These are phyloP conservation scores for Bretschneidera sinensis DNA, from an alignment of 345 rosid species.

Conservation along the genomic window DNA sequence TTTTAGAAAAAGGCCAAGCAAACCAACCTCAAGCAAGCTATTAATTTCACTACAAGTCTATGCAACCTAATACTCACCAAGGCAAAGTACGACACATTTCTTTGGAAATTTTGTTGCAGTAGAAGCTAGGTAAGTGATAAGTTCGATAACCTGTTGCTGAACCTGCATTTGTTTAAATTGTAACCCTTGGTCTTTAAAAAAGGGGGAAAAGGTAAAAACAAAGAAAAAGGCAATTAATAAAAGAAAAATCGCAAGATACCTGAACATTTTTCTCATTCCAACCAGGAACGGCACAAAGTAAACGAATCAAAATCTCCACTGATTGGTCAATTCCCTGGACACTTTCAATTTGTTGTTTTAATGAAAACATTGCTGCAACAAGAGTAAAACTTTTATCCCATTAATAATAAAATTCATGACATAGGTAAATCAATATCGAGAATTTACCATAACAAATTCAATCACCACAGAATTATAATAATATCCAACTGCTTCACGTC, in stretches of 20 bases:
- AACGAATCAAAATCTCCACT: constrained; percentile 81
- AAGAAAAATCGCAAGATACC: constrained; percentile 39
- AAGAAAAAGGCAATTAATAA: background rate
- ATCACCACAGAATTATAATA: too few relatives aligned
- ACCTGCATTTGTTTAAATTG: constrained; percentile 58
- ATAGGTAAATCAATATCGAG: too few relatives aligned
- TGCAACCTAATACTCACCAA: constrained; percentile 55
- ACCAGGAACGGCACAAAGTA: constrained; percentile 91
- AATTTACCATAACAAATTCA: too few relatives aligned
- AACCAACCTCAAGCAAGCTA: constrained; percentile 8
- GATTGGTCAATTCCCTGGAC: constrained; percentile 62
- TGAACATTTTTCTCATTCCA: constrained; percentile 99
- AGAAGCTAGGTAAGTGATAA: constrained; percentile 64
- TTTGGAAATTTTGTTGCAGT: constrained; percentile 77
- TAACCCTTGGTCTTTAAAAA: background rate
- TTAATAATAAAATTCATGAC: too few relatives aligned
- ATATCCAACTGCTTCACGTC: too few relatives aligned
- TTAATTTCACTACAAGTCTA: constrained; percentile 10
- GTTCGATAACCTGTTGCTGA: constrained; percentile 95
- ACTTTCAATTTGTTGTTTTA: constrained; percentile 72
- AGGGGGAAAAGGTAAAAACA: background rate
- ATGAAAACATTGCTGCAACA: constrained; percentile 72
- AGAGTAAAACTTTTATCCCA: background rate
- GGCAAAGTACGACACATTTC: constrained; percentile 95
- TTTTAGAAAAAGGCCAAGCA: background rate